Percentiles rank a stretch among this genome's conserved stretches.
Evolutionary conservation across 202 grass and related monocot species (phyloP).

Genomic region (Cymbopogon flexuosus): DNA sequence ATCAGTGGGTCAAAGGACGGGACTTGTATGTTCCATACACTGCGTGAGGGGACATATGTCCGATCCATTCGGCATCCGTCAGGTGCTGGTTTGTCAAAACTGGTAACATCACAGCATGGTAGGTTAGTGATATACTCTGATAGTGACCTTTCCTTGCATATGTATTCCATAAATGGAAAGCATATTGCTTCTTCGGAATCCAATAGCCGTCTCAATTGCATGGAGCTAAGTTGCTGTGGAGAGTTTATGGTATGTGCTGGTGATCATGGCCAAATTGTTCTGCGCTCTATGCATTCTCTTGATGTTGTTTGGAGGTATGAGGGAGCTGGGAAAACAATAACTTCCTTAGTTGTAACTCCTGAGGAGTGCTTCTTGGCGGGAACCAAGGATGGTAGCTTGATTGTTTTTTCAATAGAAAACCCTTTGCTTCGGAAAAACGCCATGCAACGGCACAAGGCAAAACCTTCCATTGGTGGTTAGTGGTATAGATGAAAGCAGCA

Average conservation of each 20-base stretch:
- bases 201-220: conserved; percentile 78
- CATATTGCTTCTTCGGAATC: conserved; percentile 78
- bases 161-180: conserved; percentile 98
- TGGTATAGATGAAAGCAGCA: conserved; percentile 25
- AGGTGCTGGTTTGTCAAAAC: conserved; percentile 63
- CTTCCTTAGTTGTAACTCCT: conserved; percentile 78
- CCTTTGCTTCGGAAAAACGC: conserved; percentile 59
- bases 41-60: conserved; percentile 72
- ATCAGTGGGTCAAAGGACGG: conserved; percentile 99
- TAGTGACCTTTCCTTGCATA: conserved; percentile 76
- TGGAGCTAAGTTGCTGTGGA: conserved; percentile 91
- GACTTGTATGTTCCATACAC: conserved; percentile 95
- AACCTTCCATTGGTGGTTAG: conserved; percentile 31
- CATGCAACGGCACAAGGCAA: conserved; percentile 34
- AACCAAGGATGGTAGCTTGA: conserved; percentile 80
- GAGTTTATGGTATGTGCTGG: conserved; percentile 81
- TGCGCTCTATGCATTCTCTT: conserved; percentile 91
- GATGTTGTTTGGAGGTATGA: conserved; percentile 77
- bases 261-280: conserved; percentile 80
- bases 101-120: conserved; percentile 76
- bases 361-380: conserved; percentile 94
- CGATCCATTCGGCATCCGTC: conserved; percentile 80
- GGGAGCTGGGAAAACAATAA: conserved; percentile 82
- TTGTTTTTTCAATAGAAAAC: conserved; percentile 91
- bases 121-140: conserved; percentile 89